These are phyloP conservation scores for Mimosa pudica DNA, from an alignment of 306 rosid species.

Conservation along the genomic window DNA sequence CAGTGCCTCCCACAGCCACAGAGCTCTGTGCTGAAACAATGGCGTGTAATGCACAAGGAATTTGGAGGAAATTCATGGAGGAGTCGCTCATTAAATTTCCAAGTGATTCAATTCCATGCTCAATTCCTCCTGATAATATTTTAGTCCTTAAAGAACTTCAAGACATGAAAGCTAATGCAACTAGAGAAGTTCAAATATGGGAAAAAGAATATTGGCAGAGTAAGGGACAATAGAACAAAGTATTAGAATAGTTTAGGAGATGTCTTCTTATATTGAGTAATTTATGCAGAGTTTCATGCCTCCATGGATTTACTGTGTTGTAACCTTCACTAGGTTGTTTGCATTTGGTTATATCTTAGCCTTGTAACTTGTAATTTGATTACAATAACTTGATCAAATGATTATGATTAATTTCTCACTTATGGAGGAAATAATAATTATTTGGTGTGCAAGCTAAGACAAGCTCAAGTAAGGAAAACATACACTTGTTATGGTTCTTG, in stretches of 20 bases:
- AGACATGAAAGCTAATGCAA: slow-evolving; percentile 40
- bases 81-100: slow-evolving; percentile 71
- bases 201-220: slow-evolving; percentile 55
- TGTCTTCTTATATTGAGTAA: background rate
- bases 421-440: background rate
- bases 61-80: slow-evolving; percentile 46
- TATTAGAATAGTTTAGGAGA: background rate
- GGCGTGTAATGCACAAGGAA: slow-evolving; percentile 45
- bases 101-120: slow-evolving; percentile 50
- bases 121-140: background rate
- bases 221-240: background rate
- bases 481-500: too few species aligned
- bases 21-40: slow-evolving; percentile 58
- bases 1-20: slow-evolving; percentile 50
- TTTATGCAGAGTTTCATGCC: background rate
- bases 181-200: slow-evolving; percentile 61
- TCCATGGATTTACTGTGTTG: slow-evolving; percentile 5
- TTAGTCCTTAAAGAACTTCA: background rate
- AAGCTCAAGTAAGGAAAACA: too few species aligned
- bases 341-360: background rate
- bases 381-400: too few species aligned
- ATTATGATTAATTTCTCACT: too few species aligned
- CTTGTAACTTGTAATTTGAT: background rate
- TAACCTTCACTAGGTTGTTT: background rate
- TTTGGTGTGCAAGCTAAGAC: background rate